These are phyloP conservation scores for Chalciporus piperatus DNA, from an alignment of 768 basidiomycete genomes.

Conservation along the genomic window DNA sequence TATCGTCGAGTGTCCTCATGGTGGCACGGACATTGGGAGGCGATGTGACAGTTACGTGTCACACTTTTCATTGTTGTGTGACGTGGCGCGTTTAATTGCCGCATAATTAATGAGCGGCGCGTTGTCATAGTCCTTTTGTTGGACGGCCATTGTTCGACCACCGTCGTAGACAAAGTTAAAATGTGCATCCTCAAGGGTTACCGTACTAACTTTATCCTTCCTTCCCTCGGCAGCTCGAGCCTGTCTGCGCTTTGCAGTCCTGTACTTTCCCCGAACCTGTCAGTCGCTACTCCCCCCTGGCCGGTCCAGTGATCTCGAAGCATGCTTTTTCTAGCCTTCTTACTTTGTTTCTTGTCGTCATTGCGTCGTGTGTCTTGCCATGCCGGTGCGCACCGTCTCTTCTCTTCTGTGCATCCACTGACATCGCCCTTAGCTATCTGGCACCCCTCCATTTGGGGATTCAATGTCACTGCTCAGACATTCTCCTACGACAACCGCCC, in stretches of 20 bases:
- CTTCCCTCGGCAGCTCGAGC: neutral
- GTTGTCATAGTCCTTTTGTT: neutral
- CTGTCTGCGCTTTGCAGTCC: slow-evolving; percentile 5
- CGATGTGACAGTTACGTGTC: slow-evolving; percentile 5
- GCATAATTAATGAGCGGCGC: too few species aligned
- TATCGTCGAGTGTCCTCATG: neutral
- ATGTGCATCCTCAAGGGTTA: neutral
- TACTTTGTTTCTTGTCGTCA: slow-evolving; percentile 1
- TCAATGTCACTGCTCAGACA: slow-evolving; percentile 57
- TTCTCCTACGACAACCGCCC: slow-evolving; percentile 66
- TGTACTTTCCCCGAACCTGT: neutral
- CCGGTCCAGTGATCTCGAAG: slow-evolving; percentile 15
- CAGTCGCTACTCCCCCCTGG: slow-evolving; percentile 7
- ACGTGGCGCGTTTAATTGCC: slow-evolving; percentile 7
- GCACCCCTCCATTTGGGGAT: slow-evolving; percentile 63
- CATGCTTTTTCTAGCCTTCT: neutral
- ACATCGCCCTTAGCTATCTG: slow-evolving; percentile 39
- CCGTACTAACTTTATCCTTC: neutral
- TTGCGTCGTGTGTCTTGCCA: slow-evolving; percentile 15
- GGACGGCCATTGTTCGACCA: neutral
- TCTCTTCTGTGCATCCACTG: neutral
- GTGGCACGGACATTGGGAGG: neutral
- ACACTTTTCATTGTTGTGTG: slow-evolving; percentile 11
- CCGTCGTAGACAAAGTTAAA: neutral
- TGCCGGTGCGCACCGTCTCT: slow-evolving; percentile 12